Conservation (phyloP, 2,329 filamentous ascomycete species). For the Sporothrix curviconia region DNA sequence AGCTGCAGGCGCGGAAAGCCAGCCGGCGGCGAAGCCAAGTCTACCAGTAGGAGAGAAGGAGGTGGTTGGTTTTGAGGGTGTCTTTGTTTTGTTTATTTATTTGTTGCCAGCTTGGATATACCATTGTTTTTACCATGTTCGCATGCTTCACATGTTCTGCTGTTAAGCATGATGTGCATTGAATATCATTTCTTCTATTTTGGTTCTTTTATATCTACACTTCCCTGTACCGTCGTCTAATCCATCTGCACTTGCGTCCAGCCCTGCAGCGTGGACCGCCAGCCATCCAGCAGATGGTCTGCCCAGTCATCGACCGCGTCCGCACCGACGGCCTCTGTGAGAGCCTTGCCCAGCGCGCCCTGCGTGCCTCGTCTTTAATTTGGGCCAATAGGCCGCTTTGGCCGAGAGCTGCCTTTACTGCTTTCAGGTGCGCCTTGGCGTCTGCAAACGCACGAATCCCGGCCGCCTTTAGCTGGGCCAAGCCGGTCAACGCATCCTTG, state of each 20-base stretch:
- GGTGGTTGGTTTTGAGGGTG: neutral
- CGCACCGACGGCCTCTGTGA: slow-evolving; percentile 26
- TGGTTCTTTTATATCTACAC: neutral
- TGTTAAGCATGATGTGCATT: too few relatives aligned
- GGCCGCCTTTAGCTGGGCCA: slow-evolving; percentile 20
- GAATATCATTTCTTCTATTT: neutral
- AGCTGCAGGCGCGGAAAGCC: slow-evolving; percentile 35
- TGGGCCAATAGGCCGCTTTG: slow-evolving; percentile 33
- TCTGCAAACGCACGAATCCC: slow-evolving; percentile 21
- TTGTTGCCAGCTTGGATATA: neutral
- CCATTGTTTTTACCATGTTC: neutral
- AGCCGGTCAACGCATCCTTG: slow-evolving; percentile 29
- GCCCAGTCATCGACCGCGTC: slow-evolving; percentile 31
- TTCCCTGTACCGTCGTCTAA: slow-evolving; percentile 1
- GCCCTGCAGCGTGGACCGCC: slow-evolving; percentile 33
- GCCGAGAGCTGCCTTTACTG: slow-evolving; percentile 26
- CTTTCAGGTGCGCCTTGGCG: slow-evolving; percentile 29
- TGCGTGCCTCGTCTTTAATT: slow-evolving; percentile 17
- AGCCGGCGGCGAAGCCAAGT: slow-evolving; percentile 24
- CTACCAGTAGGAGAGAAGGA: neutral
- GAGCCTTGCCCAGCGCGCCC: slow-evolving; percentile 20
- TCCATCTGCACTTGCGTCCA: slow-evolving; percentile 32
- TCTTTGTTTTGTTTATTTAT: neutral
- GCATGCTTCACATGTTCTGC: slow-evolving; percentile 4
- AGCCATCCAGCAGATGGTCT: slow-evolving; percentile 30